phyloP scores from a whole-genome alignment of 352 stramenopile species.

The Globisporangium splendens region DNA sequence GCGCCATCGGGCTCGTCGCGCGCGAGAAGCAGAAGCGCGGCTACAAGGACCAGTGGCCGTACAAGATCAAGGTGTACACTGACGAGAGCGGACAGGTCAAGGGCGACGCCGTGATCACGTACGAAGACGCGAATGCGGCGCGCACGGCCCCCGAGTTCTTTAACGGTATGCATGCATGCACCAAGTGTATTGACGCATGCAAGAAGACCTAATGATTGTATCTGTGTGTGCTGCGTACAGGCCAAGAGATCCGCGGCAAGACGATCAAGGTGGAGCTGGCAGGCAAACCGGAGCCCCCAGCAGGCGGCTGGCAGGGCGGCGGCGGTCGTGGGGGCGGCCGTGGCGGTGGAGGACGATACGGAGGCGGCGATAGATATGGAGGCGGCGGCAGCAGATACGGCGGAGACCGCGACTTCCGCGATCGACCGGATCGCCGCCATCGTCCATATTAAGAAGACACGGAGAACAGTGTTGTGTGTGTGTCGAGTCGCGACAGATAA shows the following conservation, averaged over 20 bases:
- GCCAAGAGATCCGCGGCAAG: slow-evolving; percentile 70
- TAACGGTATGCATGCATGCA: slow-evolving; percentile 40
- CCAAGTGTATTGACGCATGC: background rate
- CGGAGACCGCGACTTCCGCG: slow-evolving; percentile 24
- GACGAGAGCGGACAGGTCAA: slow-evolving; percentile 68
- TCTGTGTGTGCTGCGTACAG: slow-evolving; percentile 18
- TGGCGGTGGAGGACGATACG: slow-evolving; percentile 35
- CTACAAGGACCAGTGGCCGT: slow-evolving; percentile 88
- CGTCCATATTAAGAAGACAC: slow-evolving; percentile 45
- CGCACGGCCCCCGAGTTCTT: slow-evolving; percentile 82
- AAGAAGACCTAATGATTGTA: no score
- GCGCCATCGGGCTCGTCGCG: slow-evolving; percentile 75
- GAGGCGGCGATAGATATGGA: slow-evolving; percentile 25
- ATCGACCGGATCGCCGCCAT: slow-evolving; percentile 42
- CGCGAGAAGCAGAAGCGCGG: slow-evolving; percentile 85
- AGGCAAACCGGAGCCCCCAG: slow-evolving; percentile 75
- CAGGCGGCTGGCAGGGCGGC: slow-evolving; percentile 60
- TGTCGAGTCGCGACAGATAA: no score
- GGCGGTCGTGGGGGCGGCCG: slow-evolving; percentile 36
- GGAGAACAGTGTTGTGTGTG: no score
- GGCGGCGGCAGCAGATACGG: slow-evolving; percentile 20
- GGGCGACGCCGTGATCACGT: slow-evolving; percentile 83
- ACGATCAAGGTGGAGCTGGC: slow-evolving; percentile 85
- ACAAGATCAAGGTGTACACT: slow-evolving; percentile 90
- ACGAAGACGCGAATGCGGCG: slow-evolving; percentile 81